These are phyloP conservation scores for Pseudocercospora musae DNA, from an alignment of 2,329 filamentous ascomycete species.

Conservation along the genomic window DNA sequence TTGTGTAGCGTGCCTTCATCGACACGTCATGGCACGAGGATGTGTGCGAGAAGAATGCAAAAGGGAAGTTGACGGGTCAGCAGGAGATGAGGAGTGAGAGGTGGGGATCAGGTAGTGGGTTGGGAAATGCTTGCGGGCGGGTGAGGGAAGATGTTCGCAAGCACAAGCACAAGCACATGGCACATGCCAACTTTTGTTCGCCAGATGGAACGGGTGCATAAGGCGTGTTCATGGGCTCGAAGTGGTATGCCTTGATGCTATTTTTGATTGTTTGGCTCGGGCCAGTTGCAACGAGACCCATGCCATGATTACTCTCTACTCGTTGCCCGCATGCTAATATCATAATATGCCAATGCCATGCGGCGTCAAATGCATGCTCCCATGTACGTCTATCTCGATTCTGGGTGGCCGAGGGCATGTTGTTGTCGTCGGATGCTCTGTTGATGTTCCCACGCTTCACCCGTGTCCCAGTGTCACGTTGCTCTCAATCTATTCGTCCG, in stretches of 20 bases:
- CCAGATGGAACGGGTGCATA: neutral
- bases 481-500: neutral
- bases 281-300: neutral
- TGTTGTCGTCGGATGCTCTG: neutral
- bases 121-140: neutral
- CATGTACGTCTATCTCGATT: neutral
- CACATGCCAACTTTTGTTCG: neutral
- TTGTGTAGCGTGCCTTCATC: neutral
- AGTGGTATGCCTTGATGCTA: no score
- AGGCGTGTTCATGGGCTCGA: neutral
- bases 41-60: neutral
- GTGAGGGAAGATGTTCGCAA: neutral
- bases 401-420: neutral
- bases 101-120: neutral
- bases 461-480: neutral
- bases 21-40: neutral
- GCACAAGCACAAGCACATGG: no score
- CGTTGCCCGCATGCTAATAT: neutral
- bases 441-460: no score
- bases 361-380: neutral
- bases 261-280: neutral
- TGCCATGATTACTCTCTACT: neutral
- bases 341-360: no score
- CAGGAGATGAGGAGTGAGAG: neutral
- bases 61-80: neutral